phyloP scores from a whole-genome alignment of 2,329 filamentous ascomycete species.

The Trematosphaeria pertusa region DNA sequence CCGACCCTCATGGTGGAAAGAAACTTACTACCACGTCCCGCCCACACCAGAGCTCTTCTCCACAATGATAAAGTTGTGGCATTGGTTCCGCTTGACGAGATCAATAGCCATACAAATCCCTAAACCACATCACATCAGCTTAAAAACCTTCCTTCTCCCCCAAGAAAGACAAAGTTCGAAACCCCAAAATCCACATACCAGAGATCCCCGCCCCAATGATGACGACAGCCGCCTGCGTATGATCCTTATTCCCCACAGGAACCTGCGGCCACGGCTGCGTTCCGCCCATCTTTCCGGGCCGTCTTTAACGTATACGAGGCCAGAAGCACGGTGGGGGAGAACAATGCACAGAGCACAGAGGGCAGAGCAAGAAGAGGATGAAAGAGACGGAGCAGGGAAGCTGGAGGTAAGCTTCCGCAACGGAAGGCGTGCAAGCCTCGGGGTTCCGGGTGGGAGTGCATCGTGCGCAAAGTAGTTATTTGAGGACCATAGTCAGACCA shows the following conservation, averaged over 20 bases:
- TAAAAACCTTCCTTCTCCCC: not conserved
- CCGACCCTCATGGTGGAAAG: not conserved
- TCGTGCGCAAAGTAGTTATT: no score
- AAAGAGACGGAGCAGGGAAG: no score
- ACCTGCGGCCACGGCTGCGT: slow-evolving; percentile 55
- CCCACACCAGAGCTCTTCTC: slow-evolving; percentile 63
- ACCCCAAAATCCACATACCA: slow-evolving; percentile 42
- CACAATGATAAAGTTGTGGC: slow-evolving; percentile 63
- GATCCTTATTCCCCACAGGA: slow-evolving; percentile 57
- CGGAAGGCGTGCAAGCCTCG: no score
- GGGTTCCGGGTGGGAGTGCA: no score
- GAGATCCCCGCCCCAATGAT: slow-evolving; percentile 65
- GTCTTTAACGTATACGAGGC: no score
- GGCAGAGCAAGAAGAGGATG: no score
- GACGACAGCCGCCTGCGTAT: slow-evolving; percentile 61
- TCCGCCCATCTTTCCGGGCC: slow-evolving; percentile 46
- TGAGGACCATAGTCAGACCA: no score
- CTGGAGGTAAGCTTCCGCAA: no score
- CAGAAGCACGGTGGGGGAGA: no score
- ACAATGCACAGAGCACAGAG: no score
- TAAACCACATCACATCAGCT: slow-evolving; percentile 9
- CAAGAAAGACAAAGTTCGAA: not conserved
- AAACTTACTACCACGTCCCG: slow-evolving; percentile 56
- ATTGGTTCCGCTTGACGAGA: slow-evolving; percentile 59
- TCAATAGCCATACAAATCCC: slow-evolving; percentile 66